phyloP scores from a whole-genome alignment of 306 rosid genomes.

The Medicago arabica region DNA sequence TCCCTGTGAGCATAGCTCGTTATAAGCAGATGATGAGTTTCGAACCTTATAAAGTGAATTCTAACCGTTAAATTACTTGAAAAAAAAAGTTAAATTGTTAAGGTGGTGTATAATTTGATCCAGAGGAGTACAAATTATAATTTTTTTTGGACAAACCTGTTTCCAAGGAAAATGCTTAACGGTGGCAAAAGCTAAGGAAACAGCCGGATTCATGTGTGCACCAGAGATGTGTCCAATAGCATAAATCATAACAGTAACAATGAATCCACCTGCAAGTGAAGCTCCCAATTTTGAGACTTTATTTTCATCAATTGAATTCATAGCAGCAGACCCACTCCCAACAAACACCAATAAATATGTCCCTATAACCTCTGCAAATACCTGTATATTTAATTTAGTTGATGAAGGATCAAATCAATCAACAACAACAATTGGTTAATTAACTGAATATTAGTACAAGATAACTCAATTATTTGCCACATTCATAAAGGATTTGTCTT shows the following conservation, averaged over 20 bases:
- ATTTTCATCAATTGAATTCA: slow-evolving; percentile 53
- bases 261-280: slow-evolving; percentile 72
- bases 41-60: too few species aligned
- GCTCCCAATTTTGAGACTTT: slow-evolving; percentile 72
- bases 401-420: background rate
- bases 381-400: slow-evolving; percentile 42
- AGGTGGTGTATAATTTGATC: too few species aligned
- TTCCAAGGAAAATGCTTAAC: slow-evolving; percentile 75
- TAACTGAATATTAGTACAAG: too few species aligned
- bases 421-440: background rate
- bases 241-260: slow-evolving; percentile 79
- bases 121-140: too few species aligned
- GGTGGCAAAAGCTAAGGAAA: slow-evolving; percentile 77
- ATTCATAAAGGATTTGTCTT: too few species aligned
- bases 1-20: too few species aligned
- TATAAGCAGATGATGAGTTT: too few species aligned
- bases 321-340: slow-evolving; percentile 72
- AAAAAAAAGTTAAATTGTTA: too few species aligned
- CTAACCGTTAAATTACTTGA: too few species aligned
- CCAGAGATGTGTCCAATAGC: slow-evolving; percentile 90
- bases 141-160: slow-evolving; percentile 49
- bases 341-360: slow-evolving; percentile 80
- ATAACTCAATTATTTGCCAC: too few species aligned
- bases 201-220: slow-evolving; percentile 90
- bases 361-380: slow-evolving; percentile 75